Base-by-base conservation (phyloP, 176 grass and related monocot species). In the Triticum turgidum region DNA sequence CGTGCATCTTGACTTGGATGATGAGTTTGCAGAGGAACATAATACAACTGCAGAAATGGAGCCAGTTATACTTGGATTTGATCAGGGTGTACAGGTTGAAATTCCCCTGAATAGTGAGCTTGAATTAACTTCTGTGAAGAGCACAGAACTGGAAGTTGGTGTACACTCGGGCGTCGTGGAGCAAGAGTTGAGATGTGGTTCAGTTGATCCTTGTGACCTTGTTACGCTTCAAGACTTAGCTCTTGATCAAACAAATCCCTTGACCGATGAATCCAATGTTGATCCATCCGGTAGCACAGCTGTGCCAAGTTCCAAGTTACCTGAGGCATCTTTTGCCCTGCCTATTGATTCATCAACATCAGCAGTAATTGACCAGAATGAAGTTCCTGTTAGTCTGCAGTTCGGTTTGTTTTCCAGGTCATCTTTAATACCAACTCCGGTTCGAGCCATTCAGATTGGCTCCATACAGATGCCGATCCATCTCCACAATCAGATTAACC, bases 401-500 rank as follows among this genome's bases (percentile, higher is more conserved):
- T 92, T 98, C 83, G 97, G 97, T 82, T 85, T 98, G 83, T 98
- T 98, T 92, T 91, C 94, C 92, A 85, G 94, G 52, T 92, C 97
- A 88, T 91, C 97, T 89, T 83, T 98, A 74, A 94, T 98, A 77
- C 97, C 97, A 76, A 92, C 97, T 80, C 89, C 87, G 17, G 84
- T 96, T 89, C 94, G 88, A 86, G 94, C 94, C 67, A 98, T 98
- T 90, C 94, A 98, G 83, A 96, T 98, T 89, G 97, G 97, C 85
- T 98, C 97, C 22, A 94, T 98, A 86, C 97, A 98, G 69, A 98
- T 98, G 97, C 97, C 94, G 22, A 98, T 98, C 83, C 88, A 98
- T 91, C 83, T 94, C 65, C 94, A 94, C 73, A 91, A 87, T 75
- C 94, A 94, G 84, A 75, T 89, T 85, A 89, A 80, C 24, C 93